Base-by-base conservation (phyloP, 2,329 filamentous ascomycete genomes). In the Lachnellula willkommii region DNA sequence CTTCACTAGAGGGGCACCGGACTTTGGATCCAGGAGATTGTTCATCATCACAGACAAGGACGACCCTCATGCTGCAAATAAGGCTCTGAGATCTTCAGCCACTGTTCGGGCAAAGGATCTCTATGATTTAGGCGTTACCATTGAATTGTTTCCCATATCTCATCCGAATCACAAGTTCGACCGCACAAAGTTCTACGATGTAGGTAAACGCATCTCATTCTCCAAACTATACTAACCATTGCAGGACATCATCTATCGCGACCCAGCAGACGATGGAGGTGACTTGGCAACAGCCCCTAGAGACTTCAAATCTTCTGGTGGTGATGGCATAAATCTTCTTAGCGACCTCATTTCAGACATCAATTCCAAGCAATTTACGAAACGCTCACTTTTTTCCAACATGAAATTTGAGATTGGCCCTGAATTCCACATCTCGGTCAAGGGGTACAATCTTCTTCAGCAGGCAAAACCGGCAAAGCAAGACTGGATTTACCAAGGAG, bases 11-110 rank as follows among this genome's bases (percentile, higher is more conserved):
- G 95, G 89, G 70, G 92, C 94, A 0, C 85, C 94, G 17, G 97
- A 96, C 68, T 97, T 97, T 70, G 87, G 90, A 4, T 97, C 93
- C 5, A 80, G 93, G 58, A 83, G 94, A 36, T 75, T 99, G n/a
- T 99, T 99, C 73, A 84, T 99, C 60, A 90, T 99, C 54, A 97
- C 94, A 0, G 91, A 97, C 70, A 90, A 95, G 61, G 94, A 97
- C 69, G 81, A 91, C 61, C 94, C 94, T 4, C 89, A 95, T 69
- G 75, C 77, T 0, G 77, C 81, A 17, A 85, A 89, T 69, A 94
- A 92, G 72, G 77, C 80, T 7, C 77, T 87, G 32, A 85, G 87
- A 52, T 87, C 88, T 14, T 84, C 88, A 37, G 90, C 94, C 4
- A 86, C 89, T 6, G 90, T 94, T 5, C 83, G 92, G 52, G 94